Base-by-base conservation (phyloP, 345 rosid genomes). In the Salix udensis region DNA sequence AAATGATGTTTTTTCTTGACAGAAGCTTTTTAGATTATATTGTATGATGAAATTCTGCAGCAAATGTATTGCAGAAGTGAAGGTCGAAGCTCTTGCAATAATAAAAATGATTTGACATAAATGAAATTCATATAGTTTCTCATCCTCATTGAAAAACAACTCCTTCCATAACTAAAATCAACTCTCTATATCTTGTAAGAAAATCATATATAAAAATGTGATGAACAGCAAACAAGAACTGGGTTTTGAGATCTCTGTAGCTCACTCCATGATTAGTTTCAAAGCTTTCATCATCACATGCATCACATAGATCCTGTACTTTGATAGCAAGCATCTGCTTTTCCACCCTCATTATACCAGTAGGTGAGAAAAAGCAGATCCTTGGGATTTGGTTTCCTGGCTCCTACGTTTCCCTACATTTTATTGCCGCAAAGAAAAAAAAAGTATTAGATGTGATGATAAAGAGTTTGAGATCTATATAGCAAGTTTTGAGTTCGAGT, bases 381-480 rank as follows among this genome's bases (percentile, higher is more conserved):
- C 37, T 67, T 58, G 40, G 68, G 48, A 65, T 74, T 65, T 74
- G 13, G 68, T 84, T 80, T 70, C 86, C 82, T 75, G 30, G 0
- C 65, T 61, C 12, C 42, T 70, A 76, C 75, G 84, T 52, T 78
- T 81, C 67, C 37, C 39, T 13, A 0, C 40, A 52, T 64, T 77
- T 52, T 36, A 55, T 40, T 58, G 69, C 67, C 14, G 53, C 44
- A 11, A 72, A 73, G n/a, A 6, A 7, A 24, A 75, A 66, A 23
- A 60, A 24, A 2, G 21, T 26, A 53, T 30, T 19, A 36, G 15
- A 53, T 39, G 26, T 0, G 34, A 31, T 4, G 0, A 3, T 4
- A 34, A 34, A 34, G 5, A 31, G 5, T 0, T 31, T 4, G 0
- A 31, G 0, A 31, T 31, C 4, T 31, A 4, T 0, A 31, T 31